Evolutionary conservation across 495 filamentous ascomycete genomes (phyloP).

Genomic region (Penicillium paxilli): DNA sequence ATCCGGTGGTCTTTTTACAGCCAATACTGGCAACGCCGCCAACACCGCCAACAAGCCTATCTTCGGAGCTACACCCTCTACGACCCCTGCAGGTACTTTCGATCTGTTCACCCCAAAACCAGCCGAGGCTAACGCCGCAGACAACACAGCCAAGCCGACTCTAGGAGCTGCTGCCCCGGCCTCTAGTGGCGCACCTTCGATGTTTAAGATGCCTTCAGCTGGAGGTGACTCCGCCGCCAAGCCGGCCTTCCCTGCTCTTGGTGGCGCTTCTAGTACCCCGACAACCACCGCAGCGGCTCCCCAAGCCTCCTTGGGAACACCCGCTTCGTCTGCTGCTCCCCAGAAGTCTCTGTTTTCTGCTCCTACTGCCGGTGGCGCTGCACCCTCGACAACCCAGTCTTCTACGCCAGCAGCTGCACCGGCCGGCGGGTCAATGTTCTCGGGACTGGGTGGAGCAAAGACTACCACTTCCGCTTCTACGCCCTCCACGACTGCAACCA

Average conservation of each 20-base stretch:
- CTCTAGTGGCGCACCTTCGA: constrained; percentile 18
- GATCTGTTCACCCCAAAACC: constrained; percentile 45
- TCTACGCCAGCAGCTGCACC: constrained; percentile 40
- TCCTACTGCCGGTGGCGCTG: constrained; percentile 30
- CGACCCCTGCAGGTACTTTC: constrained; percentile 20
- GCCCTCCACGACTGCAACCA: constrained; percentile 29
- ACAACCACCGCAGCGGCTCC: constrained; percentile 19
- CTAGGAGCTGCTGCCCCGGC: constrained; percentile 7
- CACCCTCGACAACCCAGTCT: constrained; percentile 37
- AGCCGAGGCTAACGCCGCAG: constrained; percentile 35
- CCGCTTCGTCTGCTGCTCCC: constrained; percentile 34
- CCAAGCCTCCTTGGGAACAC: constrained; percentile 28
- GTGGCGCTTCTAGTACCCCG: constrained; percentile 21
- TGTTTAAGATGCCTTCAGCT: constrained; percentile 38
- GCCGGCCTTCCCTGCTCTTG: constrained; percentile 31
- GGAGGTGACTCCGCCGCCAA: constrained; percentile 30
- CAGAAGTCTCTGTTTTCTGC: constrained; percentile 42
- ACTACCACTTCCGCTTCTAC: constrained; percentile 36
- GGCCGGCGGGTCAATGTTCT: constrained; percentile 35
- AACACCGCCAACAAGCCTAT: constrained; percentile 21
- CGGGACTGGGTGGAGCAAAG: constrained; percentile 26
- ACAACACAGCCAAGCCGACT: constrained; percentile 15
- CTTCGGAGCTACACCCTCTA: constrained; percentile 33
- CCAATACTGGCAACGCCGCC: constrained; percentile 14
- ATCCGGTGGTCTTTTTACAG: constrained; percentile 32